Conservation (phyloP, 768 basidiomycete species). For the Lactarius psammicola region DNA sequence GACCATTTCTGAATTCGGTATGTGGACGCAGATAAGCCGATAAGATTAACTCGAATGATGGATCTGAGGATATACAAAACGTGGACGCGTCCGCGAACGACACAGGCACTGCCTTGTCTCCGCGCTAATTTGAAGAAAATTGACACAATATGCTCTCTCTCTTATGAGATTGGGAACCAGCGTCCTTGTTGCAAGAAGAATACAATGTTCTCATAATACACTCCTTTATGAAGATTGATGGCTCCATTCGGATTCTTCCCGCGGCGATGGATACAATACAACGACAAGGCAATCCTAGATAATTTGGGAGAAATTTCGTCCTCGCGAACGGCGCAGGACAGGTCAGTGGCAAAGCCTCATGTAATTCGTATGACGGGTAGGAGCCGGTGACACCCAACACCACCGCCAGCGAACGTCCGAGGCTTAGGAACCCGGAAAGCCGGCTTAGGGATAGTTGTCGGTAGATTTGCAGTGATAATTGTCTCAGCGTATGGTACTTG, state of each 20-base stretch:
- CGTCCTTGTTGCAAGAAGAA: not conserved
- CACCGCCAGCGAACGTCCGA: too few species aligned
- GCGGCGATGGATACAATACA: not conserved
- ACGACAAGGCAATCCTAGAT: not conserved
- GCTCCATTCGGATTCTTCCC: not conserved
- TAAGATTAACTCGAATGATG: not conserved
- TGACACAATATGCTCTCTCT: not conserved
- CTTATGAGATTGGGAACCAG: not conserved
- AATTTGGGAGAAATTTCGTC: not conserved
- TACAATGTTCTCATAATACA: not conserved
- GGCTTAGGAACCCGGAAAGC: too few species aligned
- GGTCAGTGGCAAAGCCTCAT: too few species aligned
- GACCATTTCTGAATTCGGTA: not conserved
- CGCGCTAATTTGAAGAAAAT: not conserved
- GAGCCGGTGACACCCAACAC: too few species aligned
- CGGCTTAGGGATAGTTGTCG: too few species aligned
- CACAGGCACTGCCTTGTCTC: not conserved
- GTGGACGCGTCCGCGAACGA: not conserved
- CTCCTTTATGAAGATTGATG: not conserved
- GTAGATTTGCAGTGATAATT: too few species aligned
- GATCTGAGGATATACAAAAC: not conserved
- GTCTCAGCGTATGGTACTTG: too few species aligned
- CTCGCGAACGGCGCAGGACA: too few species aligned
- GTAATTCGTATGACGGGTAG: too few species aligned
- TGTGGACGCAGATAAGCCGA: not conserved